These are phyloP conservation scores for Linum lewisii DNA, from an alignment of 345 rosid species.

Conservation along the genomic window DNA sequence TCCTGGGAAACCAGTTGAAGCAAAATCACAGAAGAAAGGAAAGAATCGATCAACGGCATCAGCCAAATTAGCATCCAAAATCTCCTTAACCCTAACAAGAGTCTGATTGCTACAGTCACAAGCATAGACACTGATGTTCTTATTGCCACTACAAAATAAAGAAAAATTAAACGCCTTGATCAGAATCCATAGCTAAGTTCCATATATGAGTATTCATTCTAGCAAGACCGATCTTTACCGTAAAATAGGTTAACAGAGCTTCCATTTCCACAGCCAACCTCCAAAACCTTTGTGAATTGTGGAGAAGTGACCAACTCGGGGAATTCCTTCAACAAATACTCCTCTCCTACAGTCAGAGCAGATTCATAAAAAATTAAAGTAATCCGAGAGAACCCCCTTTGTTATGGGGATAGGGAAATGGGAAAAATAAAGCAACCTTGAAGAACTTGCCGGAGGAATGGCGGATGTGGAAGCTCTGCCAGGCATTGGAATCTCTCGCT, in stretches of 20 bases:
- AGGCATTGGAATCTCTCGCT: constrained; percentile 34
- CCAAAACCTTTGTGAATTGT: constrained; percentile 50
- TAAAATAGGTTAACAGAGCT: constrained; percentile 70
- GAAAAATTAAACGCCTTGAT: background rate
- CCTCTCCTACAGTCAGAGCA: constrained; percentile 48
- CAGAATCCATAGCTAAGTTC: background rate
- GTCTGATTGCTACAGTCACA: constrained; percentile 78
- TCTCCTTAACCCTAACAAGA: constrained; percentile 56
- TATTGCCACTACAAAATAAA: constrained; percentile 43
- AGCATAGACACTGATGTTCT: constrained; percentile 52
- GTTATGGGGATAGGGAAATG: background rate
- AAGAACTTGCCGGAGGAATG: constrained; percentile 86
- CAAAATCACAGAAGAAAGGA: constrained; percentile 62
- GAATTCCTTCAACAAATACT: constrained; percentile 77
- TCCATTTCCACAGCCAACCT: constrained; percentile 91
- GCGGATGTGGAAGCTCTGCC: constrained; percentile 63
- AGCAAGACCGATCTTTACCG: constrained; percentile 29
- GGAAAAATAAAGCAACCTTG: constrained; percentile 39
- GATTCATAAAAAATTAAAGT: background rate
- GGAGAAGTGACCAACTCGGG: constrained; percentile 56
- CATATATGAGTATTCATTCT: background rate
- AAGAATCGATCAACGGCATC: constrained; percentile 27
- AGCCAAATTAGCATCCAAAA: constrained; percentile 20
- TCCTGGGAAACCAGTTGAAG: constrained; percentile 43
- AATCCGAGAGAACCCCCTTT: background rate